Base-by-base conservation (phyloP, 2,329 filamentous ascomycete species). In the Fusarium sp. region DNA sequence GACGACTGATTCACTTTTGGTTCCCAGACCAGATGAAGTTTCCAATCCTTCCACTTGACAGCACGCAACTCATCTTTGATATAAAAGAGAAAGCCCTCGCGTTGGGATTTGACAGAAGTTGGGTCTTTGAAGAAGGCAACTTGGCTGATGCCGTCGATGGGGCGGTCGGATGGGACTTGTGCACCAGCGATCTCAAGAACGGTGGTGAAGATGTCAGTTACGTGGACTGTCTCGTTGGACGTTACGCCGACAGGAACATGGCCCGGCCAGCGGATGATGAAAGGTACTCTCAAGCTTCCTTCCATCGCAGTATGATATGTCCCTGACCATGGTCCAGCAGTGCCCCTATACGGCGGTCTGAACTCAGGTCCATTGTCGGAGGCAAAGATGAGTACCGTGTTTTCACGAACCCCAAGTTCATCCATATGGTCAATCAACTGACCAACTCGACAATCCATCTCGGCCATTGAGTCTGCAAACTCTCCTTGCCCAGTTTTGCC, bases 261-360 rank as follows among this genome's bases (percentile, higher is more conserved):
- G 2, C 76, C 74, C 1, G 77, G 77, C 78, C 78, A 80, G 5
- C 76, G 61, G 4, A 80, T 67, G n/a, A 80, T 80, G 50, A 76
- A 79, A 0, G 78, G 77, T 1, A 80, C 78, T 5, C 78, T 72
- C 2, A 80, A 44, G 4, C 77, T 78, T 1, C 78, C 77, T 31
- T 80, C 78, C 78, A 80, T 79, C 3, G 78, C 77, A 0, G 77
- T 80, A 24, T 80, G 77, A 20, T 79, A 80, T 0, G 78, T 80
- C 2, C 78, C 78, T 1, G 73, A 71, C 78, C 77, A 80, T 0
- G 76, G 77, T 0, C 78, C 77, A 1, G 77, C 78, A 1, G 77
- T 79, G 1, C 77, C 77, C 0, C 61, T 69, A 43, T 78, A 78
- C 0, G 77, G 77, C 1, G 68, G 59, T 18, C 78, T 58, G 35